Percentiles rank a stretch among this genome's conserved stretches.
Evolutionary conservation across 805 yeast genomes (phyloP).

Genomic region (Spathaspora passalidarum): DNA sequence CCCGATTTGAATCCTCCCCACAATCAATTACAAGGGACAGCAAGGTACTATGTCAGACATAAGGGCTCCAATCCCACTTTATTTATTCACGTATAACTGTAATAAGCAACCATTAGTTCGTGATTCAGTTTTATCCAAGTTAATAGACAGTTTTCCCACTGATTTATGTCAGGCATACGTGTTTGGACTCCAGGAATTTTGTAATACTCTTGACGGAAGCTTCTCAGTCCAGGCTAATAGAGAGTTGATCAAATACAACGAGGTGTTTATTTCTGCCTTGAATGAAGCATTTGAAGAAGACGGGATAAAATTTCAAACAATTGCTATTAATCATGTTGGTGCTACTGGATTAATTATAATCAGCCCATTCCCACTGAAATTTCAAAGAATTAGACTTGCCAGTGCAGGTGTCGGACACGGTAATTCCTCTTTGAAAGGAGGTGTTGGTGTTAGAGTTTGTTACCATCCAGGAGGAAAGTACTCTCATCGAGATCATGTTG

Average conservation of each 20-base stretch:
- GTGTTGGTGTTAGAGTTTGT: constrained; percentile 55
- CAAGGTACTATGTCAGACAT: neutral
- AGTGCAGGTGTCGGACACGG: constrained; percentile 53
- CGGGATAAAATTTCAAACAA: constrained; percentile 35
- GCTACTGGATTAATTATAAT: constrained; percentile 55
- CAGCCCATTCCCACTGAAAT: constrained; percentile 38
- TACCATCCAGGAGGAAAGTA: constrained; percentile 21
- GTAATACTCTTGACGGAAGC: constrained; percentile 54
- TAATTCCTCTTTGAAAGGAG: constrained; percentile 72
- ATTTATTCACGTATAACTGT: constrained; percentile 53
- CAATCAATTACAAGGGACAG: too few relatives aligned
- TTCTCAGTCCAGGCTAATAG: constrained; percentile 34
- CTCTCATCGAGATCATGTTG: constrained; percentile 14
- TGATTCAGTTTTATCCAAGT: constrained; percentile 24
- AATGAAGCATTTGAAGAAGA: constrained; percentile 25
- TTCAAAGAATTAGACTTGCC: constrained; percentile 24
- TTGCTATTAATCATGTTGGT: constrained; percentile 49
- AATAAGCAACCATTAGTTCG: constrained; percentile 44
- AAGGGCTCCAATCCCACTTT: constrained; percentile 16
- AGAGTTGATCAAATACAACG: constrained; percentile 34
- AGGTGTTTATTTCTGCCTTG: constrained; percentile 33
- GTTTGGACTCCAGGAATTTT: constrained; percentile 67
- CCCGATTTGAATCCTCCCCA: too few relatives aligned
- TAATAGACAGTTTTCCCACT: constrained; percentile 25
- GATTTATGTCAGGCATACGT: constrained; percentile 46